Percentiles rank a stretch among this genome's conserved stretches.
Evolutionary conservation across 2,329 filamentous ascomycete species (phyloP).

Genomic region (Rhynchosporium secalis): DNA sequence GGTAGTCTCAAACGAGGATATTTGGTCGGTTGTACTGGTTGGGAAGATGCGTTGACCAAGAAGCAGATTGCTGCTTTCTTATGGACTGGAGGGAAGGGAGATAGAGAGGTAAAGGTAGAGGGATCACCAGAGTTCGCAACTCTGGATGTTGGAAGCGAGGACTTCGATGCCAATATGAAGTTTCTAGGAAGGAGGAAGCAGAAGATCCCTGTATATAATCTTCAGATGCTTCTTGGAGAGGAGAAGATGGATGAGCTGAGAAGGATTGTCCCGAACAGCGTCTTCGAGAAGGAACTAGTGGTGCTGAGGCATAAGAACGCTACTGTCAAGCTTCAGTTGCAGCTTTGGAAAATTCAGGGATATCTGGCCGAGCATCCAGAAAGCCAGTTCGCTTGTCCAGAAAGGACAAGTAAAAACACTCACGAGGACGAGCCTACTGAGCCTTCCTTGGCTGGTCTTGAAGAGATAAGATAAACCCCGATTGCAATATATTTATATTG

Average conservation of each 20-base stretch:
- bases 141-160: conserved; percentile 41
- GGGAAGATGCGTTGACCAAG: conserved; percentile 47
- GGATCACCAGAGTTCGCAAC: conserved; percentile 47
- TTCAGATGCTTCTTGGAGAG: conserved; percentile 52
- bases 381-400: neutral
- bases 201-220: conserved; percentile 53
- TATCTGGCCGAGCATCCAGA: conserved; percentile 43
- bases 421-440: neutral
- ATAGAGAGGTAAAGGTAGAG: conserved; percentile 1
- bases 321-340: conserved; percentile 49
- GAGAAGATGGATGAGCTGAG: conserved; percentile 47
- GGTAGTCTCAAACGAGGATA: conserved; percentile 42
- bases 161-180: conserved; percentile 2
- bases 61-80: conserved; percentile 36
- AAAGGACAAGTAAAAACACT: neutral
- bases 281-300: conserved; percentile 42
- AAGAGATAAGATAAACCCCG: neutral
- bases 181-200: conserved; percentile 38
- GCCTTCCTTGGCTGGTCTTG: neutral
- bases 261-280: conserved; percentile 23
- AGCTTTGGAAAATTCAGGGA: conserved; percentile 60
- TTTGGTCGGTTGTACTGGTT: conserved; percentile 45
- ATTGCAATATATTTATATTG: neutral
- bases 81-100: conserved; percentile 28
- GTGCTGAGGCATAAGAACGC: conserved; percentile 45